Evolutionary conservation across 192 early-diverging fungal species (phyloP), one percentile per base, ranked within the genome.

Genomic region (Podochytrium sp.): DNA sequence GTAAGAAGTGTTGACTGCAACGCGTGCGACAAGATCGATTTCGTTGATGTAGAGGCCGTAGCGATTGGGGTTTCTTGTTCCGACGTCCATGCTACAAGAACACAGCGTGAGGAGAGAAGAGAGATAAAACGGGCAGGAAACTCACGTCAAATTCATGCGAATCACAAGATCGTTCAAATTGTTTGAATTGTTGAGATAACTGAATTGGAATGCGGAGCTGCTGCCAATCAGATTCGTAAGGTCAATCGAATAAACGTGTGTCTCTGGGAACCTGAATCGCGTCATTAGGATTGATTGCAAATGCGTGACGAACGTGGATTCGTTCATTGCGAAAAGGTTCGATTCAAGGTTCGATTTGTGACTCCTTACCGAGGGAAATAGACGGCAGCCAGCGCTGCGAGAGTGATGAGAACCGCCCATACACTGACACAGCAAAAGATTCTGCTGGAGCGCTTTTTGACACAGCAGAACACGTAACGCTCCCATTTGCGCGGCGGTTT

Each of bases 1-100:
- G 18, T 58, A 10, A 10, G 70, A 53, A 4, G 20, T 40, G 42
- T 60, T 72, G 38, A 59, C 42, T n/a, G 58, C 53, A 1, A 6
- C 12, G 27, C 43, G 32, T 25, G 39, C 43, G 5, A 30, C 38
- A 14, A 76, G 56, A 47, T 76, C 49, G 33, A 76, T 58, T 30
- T 43, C 23, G 23, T 75, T 65, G n/a, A 75, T 65, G 7, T 55
- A 49, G 18, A 75, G 50, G 3, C 42, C 64, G 42, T 75, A 75
- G 29, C 66, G 37, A 41, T 75, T 75, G 23, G 63, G 61, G 64
- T 75, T 75, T 47, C 41, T 67, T 34, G 64, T 65, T 7, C 51
- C 34, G 12, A 75, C 25, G 30, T 57, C 10, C 74, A 75, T 75
- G 5, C n/a, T n/a, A n/a, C n/a, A n/a, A n/a, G n/a, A n/a, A n/a